Conservation (phyloP, 2,329 filamentous ascomycete genomes). For the Scedosporium dehoogii region DNA sequence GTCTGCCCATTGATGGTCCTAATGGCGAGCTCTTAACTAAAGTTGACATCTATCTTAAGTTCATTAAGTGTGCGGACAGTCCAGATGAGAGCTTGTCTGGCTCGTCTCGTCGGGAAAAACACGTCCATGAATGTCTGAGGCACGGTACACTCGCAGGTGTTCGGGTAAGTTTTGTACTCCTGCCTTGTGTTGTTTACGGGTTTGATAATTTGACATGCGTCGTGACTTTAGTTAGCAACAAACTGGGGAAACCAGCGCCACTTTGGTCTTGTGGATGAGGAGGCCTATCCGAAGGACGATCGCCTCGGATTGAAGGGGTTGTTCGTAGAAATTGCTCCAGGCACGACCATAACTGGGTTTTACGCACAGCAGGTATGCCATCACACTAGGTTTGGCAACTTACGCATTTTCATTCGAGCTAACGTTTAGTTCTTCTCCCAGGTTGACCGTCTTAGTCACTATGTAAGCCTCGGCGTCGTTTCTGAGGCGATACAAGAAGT, state of each 20-base stretch:
- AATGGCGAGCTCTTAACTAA: not conserved
- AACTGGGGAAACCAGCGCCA: not conserved
- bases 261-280: not conserved
- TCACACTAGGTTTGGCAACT: not conserved
- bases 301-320: not conserved
- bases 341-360: not conserved
- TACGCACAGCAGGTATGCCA: not conserved
- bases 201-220: not conserved
- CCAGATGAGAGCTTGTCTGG: not conserved
- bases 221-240: not conserved
- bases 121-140: not conserved
- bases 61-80: too few species aligned
- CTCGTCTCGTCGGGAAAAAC: not conserved
- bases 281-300: not conserved
- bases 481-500: not conserved
- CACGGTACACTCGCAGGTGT: not conserved
- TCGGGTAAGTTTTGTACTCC: not conserved
- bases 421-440: not conserved
- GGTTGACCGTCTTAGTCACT: not conserved
- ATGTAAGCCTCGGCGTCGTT: not conserved
- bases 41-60: not conserved
- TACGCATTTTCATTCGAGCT: not conserved
- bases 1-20: not conserved
- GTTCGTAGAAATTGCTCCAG: not conserved
- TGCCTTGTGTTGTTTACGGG: not conserved